These are phyloP conservation scores for Gymnopilus junonius DNA, from an alignment of 768 basidiomycete species.

Conservation along the genomic window DNA sequence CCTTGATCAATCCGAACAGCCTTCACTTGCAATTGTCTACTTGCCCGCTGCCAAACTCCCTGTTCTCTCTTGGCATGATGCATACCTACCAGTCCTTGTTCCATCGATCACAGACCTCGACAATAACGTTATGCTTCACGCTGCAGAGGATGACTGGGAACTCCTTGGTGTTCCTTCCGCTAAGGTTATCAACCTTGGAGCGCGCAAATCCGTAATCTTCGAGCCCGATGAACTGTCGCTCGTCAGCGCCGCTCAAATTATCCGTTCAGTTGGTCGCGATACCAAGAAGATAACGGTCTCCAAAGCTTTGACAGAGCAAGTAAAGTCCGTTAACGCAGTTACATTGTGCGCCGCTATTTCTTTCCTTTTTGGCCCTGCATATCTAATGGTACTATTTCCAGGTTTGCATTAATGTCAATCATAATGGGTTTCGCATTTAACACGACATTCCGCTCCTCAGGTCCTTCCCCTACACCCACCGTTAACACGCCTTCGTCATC, in stretches of 20 bases:
- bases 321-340: constrained; percentile 59
- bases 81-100: constrained; percentile 64
- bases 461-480: constrained; percentile 39
- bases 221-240: constrained; percentile 48
- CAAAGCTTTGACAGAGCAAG: constrained; percentile 44
- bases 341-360: constrained; percentile 58
- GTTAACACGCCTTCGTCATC: constrained; percentile 28
- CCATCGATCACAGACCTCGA: constrained; percentile 29
- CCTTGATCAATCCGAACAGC: constrained; percentile 38
- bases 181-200: constrained; percentile 43
- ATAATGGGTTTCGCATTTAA: constrained; percentile 67
- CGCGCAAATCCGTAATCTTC: constrained; percentile 43
- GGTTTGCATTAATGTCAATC: constrained; percentile 71
- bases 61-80: constrained; percentile 40
- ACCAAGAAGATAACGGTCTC: constrained; percentile 38
- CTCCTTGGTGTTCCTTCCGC: constrained; percentile 43
- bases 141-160: constrained; percentile 49
- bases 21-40: constrained; percentile 72
- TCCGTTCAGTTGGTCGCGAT: constrained; percentile 47
- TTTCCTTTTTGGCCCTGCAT: neutral
- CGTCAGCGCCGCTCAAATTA: constrained; percentile 45
- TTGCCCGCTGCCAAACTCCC: constrained; percentile 53
- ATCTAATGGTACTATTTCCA: constrained; percentile 29
- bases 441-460: constrained; percentile 44
- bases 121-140: constrained; percentile 30